Evolutionary conservation across 495 filamentous ascomycete species (phyloP).

Genomic region (Penicillium crystallinum): DNA sequence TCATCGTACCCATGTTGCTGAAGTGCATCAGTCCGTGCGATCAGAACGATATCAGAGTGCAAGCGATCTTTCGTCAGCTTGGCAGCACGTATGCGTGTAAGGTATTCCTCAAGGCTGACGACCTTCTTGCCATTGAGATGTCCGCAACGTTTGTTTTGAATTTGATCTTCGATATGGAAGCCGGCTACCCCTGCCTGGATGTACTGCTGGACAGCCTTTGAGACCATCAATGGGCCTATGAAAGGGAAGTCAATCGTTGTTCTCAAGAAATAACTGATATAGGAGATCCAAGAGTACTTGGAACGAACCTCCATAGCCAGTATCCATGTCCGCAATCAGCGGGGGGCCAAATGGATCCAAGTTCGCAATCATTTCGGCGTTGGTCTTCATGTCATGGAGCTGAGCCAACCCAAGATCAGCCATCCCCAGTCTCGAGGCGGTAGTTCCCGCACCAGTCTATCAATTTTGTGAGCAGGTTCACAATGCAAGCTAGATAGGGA

Average conservation of each 20-base stretch:
- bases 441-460: conserved; percentile 65
- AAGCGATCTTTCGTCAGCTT: conserved; percentile 43
- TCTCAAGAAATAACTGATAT: background rate
- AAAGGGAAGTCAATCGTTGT: background rate
- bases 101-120: conserved; percentile 47
- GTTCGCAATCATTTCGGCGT: conserved; percentile 62
- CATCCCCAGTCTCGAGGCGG: conserved; percentile 56
- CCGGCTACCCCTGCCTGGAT: conserved; percentile 63
- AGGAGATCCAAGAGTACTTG: background rate
- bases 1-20: conserved; percentile 60
- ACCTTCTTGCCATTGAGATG: conserved; percentile 59
- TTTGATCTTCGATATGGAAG: conserved; percentile 69
- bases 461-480: background rate
- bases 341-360: conserved; percentile 53
- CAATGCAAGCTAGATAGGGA: background rate
- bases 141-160: conserved; percentile 60
- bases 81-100: conserved; percentile 52
- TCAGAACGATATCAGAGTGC: conserved; percentile 58
- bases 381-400: conserved; percentile 59
- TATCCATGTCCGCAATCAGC: conserved; percentile 69
- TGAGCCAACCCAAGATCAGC: conserved; percentile 63
- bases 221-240: conserved; percentile 55
- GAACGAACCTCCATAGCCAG: conserved; percentile 53
- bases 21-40: conserved; percentile 65
- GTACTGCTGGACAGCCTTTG: conserved; percentile 60